phyloP scores from a whole-genome alignment of 257 asterid species.

The Solanum chiquidenum region DNA sequence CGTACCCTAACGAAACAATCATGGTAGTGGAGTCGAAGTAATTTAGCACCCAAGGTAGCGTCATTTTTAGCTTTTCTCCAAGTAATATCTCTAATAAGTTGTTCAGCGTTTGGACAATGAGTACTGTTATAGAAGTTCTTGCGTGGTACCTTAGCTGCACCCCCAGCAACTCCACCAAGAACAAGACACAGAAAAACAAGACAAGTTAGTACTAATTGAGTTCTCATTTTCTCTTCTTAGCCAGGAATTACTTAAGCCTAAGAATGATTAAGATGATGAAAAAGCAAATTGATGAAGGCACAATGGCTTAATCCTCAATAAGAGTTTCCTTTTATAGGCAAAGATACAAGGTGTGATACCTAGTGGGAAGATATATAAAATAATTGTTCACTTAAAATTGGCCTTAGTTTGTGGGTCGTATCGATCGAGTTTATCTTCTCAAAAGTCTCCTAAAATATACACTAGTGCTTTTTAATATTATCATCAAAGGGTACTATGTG shows the following conservation, averaged over 20 bases:
- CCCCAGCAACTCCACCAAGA: neutral
- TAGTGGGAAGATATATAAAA: neutral
- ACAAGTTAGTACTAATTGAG: neutral
- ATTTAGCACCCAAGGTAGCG: constrained; percentile 17
- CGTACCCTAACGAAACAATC: constrained; percentile 26
- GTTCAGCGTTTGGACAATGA: constrained; percentile 15
- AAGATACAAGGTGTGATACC: neutral
- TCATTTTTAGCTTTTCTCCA: constrained; percentile 10
- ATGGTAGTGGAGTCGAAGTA: constrained; percentile 27
- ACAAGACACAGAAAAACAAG: neutral
- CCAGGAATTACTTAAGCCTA: neutral
- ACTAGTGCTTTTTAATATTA: neutral
- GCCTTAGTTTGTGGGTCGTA: neutral
- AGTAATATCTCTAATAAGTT: constrained; percentile 5
- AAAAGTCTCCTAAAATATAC: neutral
- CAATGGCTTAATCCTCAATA: neutral
- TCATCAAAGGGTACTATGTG: neutral
- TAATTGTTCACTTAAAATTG: neutral
- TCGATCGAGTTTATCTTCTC: neutral
- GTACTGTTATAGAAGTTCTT: constrained; percentile 4
- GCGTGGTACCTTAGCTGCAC: neutral
- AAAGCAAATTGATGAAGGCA: neutral
- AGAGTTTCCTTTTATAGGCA: neutral
- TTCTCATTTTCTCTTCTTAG: neutral
- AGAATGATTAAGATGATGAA: neutral